Evolutionary conservation across 2,329 filamentous ascomycete genomes (phyloP), one percentile per base, ranked within the genome.

Genomic region (Amauroascus verrucosus): DNA sequence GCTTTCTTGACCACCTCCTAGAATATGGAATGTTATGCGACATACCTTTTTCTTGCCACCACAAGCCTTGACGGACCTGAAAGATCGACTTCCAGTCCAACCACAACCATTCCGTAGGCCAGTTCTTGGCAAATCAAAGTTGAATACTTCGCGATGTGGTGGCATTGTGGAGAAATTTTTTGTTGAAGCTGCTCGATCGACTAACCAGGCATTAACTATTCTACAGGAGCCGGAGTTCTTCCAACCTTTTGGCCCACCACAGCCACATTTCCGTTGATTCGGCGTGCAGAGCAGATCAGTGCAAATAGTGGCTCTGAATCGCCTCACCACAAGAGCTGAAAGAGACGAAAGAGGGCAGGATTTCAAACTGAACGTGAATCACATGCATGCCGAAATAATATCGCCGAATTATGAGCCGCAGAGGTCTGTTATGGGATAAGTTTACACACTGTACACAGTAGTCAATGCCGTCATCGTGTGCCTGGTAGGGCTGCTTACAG

Each of bases 381-480:
- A n/a, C 35, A 38, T 9, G 13, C n/a, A 9, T 18, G 35, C 35
- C 35, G 18, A 30, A 30, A 38, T 38, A 7, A 35, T 35, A 35
- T 35, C 33, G 6, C 30, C 30, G 33, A 35, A 5, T 18, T n/a
- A 3, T 6, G 35, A 35, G 33, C 14, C 4, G 6, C 35, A 18
- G 4, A 9, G 14, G n/a, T 6, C 9, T 6, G n/a, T n/a, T n/a
- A n/a, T n/a, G n/a, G n/a, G 35, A 6, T 16, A 6, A 4, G 35
- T 13, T n/a, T 38, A 3, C 14, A 38, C 9, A 18, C 35, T n/a
- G n/a, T 22, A 26, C 14, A 30, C 28, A 14, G 26, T 35, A 37
- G 11, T 52, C 41, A 46, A 52, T 52, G 50, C 50, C 41, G 50
- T 52, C 41, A 52, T 46, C 30, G 38, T 46, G 41, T 33, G 40